Evolutionary conservation across 805 yeast species (phyloP), one percentile per base, ranked within the genome.

Genomic region (Teunomyces stri): DNA sequence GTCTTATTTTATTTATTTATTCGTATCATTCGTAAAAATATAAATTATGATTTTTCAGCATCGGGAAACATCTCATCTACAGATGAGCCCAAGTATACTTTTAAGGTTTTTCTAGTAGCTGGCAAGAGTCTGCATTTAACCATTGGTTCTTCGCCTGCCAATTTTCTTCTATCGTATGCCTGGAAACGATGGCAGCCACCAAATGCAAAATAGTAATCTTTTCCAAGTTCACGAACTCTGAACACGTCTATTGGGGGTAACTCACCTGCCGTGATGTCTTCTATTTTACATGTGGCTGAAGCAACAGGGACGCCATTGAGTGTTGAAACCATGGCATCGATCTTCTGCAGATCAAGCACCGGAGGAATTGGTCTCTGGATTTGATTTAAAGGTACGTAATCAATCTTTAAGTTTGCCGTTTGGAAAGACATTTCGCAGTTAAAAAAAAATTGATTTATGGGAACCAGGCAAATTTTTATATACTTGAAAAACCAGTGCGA

Each of bases 111-210:
- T 50, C 81, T 79, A 0, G 96, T 87, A 5, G 89, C 85, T 1
- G 96, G 96, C 28, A 87, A 64, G 6, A 89, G 59, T 53, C 84
- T 84, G 63, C 89, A 84, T 57, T 78, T 82, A 7, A 89, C 95
- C 68, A 76, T 56, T 0, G 67, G 61, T 22, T 66, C 70, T 12
- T 51, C 42, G 1, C 56, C 60, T 5, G 45, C 44, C 3, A 65
- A 60, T 27, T 74, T 76, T 21, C 64, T 48, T 34, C 75, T 67
- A 48, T 88, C 94, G 60, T 89, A 89, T 0, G 96, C 96, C 62
- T 89, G 96, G 55, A 89, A 85, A 51, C 96, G 66, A 60, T 89
- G 96, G 60, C 96, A 89, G 0, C 96, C 96, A 5, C 96, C 96
- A 66, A 89, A 89, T 1, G 91, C 95, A 65, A 87, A 88, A 59